A percentile compares a stretch with the other conserved stretches of the same genome.
phyloP scores from a whole-genome alignment of 768 basidiomycete genomes.

The Collybia nuda region DNA sequence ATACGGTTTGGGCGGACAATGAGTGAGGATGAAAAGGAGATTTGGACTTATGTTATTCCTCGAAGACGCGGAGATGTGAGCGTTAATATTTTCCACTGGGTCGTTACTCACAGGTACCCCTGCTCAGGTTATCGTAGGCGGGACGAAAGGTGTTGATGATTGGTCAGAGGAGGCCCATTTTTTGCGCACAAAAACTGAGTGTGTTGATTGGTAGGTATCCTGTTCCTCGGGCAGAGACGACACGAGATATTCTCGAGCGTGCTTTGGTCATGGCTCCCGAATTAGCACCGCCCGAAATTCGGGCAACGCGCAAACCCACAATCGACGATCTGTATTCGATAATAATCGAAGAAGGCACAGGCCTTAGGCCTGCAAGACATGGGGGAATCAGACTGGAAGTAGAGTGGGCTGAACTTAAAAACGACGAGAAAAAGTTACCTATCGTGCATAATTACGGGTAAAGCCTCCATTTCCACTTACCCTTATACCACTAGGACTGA shows the following conservation, averaged over 20 bases:
- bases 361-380: constrained; percentile 52
- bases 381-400: constrained; percentile 57
- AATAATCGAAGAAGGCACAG: constrained; percentile 54
- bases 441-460: constrained; percentile 69
- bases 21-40: constrained; percentile 31
- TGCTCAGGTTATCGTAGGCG: constrained; percentile 53
- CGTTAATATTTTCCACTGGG: neutral
- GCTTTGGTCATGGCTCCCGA: constrained; percentile 48
- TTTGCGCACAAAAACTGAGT: neutral
- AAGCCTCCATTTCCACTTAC: constrained; percentile 12
- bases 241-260: constrained; percentile 51
- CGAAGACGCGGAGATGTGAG: constrained; percentile 50
- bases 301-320: constrained; percentile 37
- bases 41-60: constrained; percentile 62
- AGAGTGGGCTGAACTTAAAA: constrained; percentile 30
- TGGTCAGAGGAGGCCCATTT: constrained; percentile 37
- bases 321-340: constrained; percentile 49
- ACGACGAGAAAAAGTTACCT: constrained; percentile 34
- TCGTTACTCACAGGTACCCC: neutral
- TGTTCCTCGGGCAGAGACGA: constrained; percentile 55
- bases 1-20: constrained; percentile 51
- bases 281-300: constrained; percentile 45
- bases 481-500: too few species aligned
- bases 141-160: constrained; percentile 56
- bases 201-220: constrained; percentile 45